Conservation (phyloP, 2,329 filamentous ascomycete species). For the Pseudocercospora eumusae region DNA sequence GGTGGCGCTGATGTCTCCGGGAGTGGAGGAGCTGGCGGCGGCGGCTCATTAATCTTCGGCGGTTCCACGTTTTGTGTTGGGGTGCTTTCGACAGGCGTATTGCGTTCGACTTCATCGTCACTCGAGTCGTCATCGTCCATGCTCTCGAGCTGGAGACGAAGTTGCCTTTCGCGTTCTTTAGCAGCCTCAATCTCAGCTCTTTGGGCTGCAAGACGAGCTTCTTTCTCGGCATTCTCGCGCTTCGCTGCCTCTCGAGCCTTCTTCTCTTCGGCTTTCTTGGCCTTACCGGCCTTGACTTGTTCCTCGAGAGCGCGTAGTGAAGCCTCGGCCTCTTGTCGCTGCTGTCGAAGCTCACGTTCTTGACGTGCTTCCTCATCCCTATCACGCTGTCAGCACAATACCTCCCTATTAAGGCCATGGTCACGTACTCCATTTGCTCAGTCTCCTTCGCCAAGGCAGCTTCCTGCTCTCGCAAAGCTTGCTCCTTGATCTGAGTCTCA, state of each 20-base stretch:
- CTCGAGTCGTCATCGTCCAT: conserved; percentile 73
- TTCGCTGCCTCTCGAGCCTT: conserved; percentile 84
- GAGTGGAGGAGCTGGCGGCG: conserved; percentile 45
- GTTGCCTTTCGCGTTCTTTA: conserved; percentile 82
- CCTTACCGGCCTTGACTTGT: conserved; percentile 87
- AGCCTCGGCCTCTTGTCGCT: conserved; percentile 77
- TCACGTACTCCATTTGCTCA: conserved; percentile 75
- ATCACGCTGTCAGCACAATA: conserved; percentile 35
- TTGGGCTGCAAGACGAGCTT: conserved; percentile 77
- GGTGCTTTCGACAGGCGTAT: conserved; percentile 63
- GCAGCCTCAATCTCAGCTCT: conserved; percentile 91
- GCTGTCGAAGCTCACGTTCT: conserved; percentile 76
- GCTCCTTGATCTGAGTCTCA: conserved; percentile 57
- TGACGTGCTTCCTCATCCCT: conserved; percentile 74
- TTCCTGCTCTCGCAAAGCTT: conserved; percentile 66
- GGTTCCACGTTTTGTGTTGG: conserved; percentile 60
- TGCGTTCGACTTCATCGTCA: conserved; percentile 65
- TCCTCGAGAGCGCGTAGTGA: conserved; percentile 89
- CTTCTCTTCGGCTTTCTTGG: conserved; percentile 97
- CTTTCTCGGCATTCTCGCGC: conserved; percentile 84
- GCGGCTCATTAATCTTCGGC: conserved; percentile 51
- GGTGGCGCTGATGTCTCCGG: conserved; percentile 19
- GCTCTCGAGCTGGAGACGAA: conserved; percentile 83
- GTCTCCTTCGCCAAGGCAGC: conserved; percentile 73
- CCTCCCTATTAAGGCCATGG: neutral